Evolutionary conservation across 495 filamentous ascomycete genomes (phyloP).

Genomic region (Diplogelasinospora grovesii): DNA sequence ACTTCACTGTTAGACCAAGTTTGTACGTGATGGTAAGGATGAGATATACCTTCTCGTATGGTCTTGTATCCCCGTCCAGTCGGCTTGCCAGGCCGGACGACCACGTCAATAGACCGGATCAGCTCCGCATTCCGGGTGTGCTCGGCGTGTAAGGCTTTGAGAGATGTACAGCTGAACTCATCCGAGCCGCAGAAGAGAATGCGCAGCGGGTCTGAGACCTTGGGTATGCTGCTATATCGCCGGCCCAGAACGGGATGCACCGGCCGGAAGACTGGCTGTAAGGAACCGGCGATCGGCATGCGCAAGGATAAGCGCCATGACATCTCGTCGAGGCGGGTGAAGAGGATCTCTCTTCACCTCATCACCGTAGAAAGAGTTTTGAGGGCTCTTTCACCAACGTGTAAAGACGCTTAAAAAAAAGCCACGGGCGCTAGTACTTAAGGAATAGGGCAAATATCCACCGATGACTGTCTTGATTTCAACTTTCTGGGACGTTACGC

Average conservation of each 20-base stretch:
- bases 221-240: too few species aligned
- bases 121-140: constrained; percentile 43
- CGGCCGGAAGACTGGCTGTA: background rate
- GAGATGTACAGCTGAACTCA: constrained; percentile 75
- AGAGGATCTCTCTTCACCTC: background rate
- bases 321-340: background rate
- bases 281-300: background rate
- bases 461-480: too few species aligned
- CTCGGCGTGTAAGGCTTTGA: constrained; percentile 63
- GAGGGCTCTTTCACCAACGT: too few species aligned
- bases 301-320: background rate
- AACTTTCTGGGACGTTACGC: too few species aligned
- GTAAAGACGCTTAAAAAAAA: too few species aligned
- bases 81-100: constrained; percentile 70
- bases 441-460: too few species aligned
- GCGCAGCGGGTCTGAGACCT: constrained; percentile 54
- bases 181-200: constrained; percentile 97
- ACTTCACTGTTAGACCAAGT: constrained; percentile 3
- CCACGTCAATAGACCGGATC: constrained; percentile 80
- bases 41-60: constrained; percentile 55
- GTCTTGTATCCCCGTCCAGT: constrained; percentile 66
- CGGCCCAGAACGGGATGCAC: background rate
- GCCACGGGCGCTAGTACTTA: too few species aligned
- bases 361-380: too few species aligned
- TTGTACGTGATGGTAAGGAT: background rate